phyloP scores from a whole-genome alignment of 129 eudicot species.

The Oenanthe sinensis region DNA sequence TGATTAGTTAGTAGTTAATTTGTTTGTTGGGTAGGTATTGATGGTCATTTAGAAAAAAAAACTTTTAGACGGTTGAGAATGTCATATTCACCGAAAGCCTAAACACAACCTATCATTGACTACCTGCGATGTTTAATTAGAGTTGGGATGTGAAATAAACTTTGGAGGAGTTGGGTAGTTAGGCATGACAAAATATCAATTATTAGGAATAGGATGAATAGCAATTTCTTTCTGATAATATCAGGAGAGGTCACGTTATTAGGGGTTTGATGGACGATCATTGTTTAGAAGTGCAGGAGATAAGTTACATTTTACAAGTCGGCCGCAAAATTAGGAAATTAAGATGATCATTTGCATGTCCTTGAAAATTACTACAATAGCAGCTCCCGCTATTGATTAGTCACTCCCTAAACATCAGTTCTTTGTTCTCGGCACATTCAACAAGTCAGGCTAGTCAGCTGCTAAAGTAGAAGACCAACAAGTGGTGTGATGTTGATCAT shows the following conservation, averaged over 20 bases:
- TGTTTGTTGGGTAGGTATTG: neutral
- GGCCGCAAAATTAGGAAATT: neutral
- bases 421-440: neutral
- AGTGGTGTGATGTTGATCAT: neutral
- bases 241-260: neutral
- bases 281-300: neutral
- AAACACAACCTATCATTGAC: slow-evolving; percentile 5
- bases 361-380: neutral
- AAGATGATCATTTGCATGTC: neutral
- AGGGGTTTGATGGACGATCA: neutral
- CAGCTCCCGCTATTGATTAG: neutral
- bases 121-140: neutral
- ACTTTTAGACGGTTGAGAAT: neutral
- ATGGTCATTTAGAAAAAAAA: neutral
- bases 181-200: neutral
- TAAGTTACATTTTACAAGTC: neutral
- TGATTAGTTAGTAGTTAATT: slow-evolving; percentile 2
- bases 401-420: neutral
- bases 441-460: too few relatives aligned
- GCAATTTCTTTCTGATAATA: neutral
- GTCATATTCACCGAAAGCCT: slow-evolving; percentile 1
- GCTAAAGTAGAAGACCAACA: neutral
- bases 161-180: neutral
- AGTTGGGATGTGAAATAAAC: neutral
- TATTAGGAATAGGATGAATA: neutral